Conservation (phyloP, 345 rosid genomes). For the Nasturtium officinale region DNA sequence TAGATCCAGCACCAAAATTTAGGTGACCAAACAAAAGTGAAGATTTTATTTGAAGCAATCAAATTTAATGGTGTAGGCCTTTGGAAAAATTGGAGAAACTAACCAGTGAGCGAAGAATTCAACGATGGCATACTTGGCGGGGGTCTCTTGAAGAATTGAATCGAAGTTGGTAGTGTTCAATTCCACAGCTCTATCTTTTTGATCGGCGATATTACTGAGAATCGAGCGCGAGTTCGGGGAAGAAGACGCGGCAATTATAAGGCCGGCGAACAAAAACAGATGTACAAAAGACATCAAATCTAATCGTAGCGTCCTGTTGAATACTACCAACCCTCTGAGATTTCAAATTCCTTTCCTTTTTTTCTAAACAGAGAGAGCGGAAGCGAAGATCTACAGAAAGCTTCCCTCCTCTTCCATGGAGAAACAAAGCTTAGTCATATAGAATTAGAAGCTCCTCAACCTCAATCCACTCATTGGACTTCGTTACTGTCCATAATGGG, state of each 20-base stretch:
- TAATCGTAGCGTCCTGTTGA: neutral
- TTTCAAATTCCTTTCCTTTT: neutral
- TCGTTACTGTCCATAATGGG: conserved; percentile 14
- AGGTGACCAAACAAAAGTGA: conserved; percentile 36
- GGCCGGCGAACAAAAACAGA: conserved; percentile 47
- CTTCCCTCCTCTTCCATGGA: conserved; percentile 35
- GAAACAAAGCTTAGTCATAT: conserved; percentile 16
- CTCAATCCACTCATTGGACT: neutral
- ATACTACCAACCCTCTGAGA: neutral
- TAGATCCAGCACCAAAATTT: conserved; percentile 38
- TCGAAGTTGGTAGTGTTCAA: conserved; percentile 74
- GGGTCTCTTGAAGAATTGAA: conserved; percentile 60
- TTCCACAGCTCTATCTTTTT: conserved; percentile 65
- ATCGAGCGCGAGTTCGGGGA: conserved; percentile 63
- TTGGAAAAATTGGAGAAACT: conserved; percentile 42
- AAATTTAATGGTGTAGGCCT: conserved; percentile 33
- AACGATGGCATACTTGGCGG: conserved; percentile 76
- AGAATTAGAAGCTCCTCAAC: neutral
- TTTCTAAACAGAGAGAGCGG: neutral
- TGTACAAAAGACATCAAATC: conserved; percentile 56
- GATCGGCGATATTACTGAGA: conserved; percentile 55
- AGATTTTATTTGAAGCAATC: conserved; percentile 23
- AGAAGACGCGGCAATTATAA: conserved; percentile 44
- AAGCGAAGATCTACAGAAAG: conserved; percentile 32
- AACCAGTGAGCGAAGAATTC: conserved; percentile 97